Percentiles rank a stretch among this genome's conserved stretches.
Evolutionary conservation across 1,284 basidiomycete genomes (phyloP).

Genomic region (Meira miltonrushii): DNA sequence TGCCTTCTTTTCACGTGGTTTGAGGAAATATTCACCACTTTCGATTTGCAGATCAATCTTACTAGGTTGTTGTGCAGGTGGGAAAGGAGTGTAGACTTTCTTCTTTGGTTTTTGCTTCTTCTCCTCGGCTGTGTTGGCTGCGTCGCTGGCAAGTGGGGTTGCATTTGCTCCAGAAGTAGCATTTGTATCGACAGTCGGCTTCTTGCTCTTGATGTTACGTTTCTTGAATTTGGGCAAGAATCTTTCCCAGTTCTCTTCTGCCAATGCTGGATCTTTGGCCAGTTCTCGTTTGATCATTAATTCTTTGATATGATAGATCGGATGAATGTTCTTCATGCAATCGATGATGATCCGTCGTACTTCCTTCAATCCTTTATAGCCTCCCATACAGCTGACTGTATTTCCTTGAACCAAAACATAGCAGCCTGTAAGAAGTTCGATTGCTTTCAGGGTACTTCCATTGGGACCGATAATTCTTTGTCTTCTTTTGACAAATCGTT

Average conservation of each 20-base stretch:
- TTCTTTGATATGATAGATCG: slow-evolving; percentile 99
- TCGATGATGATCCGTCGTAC: slow-evolving; percentile 90
- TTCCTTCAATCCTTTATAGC: slow-evolving; percentile 89
- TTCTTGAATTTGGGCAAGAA: slow-evolving; percentile 96
- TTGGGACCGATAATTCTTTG: slow-evolving; percentile 96
- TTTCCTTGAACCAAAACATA: slow-evolving; percentile 97
- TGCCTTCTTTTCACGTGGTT: slow-evolving; percentile 65
- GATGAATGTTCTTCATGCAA: slow-evolving; percentile 99
- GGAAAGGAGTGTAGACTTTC: slow-evolving; percentile 99
- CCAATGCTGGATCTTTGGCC: slow-evolving; percentile 94
- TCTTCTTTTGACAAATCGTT: slow-evolving; percentile 89
- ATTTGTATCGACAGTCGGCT: slow-evolving; percentile 12
- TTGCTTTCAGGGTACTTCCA: slow-evolving; percentile 95
- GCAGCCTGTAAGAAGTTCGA: slow-evolving; percentile 91
- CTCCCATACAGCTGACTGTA: slow-evolving; percentile 96
- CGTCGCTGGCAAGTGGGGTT: slow-evolving; percentile 15
- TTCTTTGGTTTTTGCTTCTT: slow-evolving; percentile 62
- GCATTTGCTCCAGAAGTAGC: slow-evolving; percentile 16
- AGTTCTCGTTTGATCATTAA: slow-evolving; percentile 98
- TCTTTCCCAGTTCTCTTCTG: slow-evolving; percentile 89
- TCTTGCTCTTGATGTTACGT: slow-evolving; percentile 72
- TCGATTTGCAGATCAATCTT: slow-evolving; percentile 95
- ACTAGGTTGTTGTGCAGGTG: slow-evolving; percentile 83
- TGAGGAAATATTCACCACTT: slow-evolving; percentile 95
- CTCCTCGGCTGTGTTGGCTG: slow-evolving; percentile 19